These are phyloP conservation scores for Cyberlindnera euphorbiae DNA, from an alignment of 805 yeast species.

Conservation along the genomic window DNA sequence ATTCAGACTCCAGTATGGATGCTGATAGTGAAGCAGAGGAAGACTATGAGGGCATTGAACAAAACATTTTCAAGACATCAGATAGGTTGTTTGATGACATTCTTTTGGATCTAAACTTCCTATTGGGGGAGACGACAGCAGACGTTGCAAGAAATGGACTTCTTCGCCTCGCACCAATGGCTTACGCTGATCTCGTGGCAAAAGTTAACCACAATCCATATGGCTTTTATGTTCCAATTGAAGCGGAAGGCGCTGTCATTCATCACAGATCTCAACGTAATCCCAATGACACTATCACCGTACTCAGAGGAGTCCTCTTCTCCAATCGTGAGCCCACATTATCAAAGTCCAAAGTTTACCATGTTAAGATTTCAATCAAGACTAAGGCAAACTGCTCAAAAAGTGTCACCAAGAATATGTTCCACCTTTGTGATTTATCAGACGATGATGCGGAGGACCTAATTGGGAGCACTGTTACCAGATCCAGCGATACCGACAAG, in stretches of 20 bases:
- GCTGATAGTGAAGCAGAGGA: slow-evolving; percentile 9
- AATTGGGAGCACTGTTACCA: slow-evolving; percentile 14
- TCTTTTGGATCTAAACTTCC: slow-evolving; percentile 37
- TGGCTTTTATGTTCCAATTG: slow-evolving; percentile 22
- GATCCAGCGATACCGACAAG: slow-evolving; percentile 11
- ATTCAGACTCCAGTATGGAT: slow-evolving; percentile 2
- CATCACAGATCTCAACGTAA: slow-evolving; percentile 13
- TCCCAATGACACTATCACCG: slow-evolving; percentile 20
- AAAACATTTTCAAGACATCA: slow-evolving; percentile 48
- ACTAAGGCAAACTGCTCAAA: slow-evolving; percentile 17
- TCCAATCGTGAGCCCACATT: slow-evolving; percentile 25
- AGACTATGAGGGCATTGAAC: slow-evolving; percentile 5
- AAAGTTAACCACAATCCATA: slow-evolving; percentile 18
- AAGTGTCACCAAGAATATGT: slow-evolving; percentile 28
- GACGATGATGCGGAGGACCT: slow-evolving; percentile 30
- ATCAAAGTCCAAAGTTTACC: slow-evolving; percentile 26
- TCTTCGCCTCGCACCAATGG: slow-evolving; percentile 25
- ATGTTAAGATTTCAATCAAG: slow-evolving; percentile 33
- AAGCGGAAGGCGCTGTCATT: slow-evolving; percentile 25
- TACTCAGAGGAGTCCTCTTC: slow-evolving; percentile 26
- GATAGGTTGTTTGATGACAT: slow-evolving; percentile 67
- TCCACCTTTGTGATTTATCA: slow-evolving; percentile 25
- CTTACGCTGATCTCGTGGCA: slow-evolving; percentile 28
- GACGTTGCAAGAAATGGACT: slow-evolving; percentile 22
- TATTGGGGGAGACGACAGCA: slow-evolving; percentile 11